Evolutionary conservation across 192 early-diverging fungal genomes (phyloP).

Genomic region (Chytriomyces confervae): DNA sequence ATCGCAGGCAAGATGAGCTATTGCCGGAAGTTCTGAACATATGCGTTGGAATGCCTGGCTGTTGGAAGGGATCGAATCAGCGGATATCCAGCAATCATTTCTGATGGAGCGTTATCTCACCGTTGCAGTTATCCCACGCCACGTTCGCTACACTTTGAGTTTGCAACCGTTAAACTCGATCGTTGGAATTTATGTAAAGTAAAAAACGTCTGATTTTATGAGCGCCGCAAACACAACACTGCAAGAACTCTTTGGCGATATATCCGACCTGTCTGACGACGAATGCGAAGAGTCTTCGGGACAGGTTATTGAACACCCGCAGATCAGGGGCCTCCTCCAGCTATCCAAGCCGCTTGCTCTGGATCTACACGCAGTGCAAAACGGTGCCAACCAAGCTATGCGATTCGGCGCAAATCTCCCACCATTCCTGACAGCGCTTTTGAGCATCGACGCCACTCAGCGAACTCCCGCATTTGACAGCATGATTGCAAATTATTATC

Average conservation of each 20-base stretch:
- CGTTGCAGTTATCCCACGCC: too few relatives aligned
- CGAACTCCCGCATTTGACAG: conserved; percentile 49
- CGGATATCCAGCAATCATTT: too few relatives aligned
- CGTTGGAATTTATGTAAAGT: too few relatives aligned
- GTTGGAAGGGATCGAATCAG: too few relatives aligned
- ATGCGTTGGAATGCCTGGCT: too few relatives aligned
- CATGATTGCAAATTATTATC: conserved; percentile 60
- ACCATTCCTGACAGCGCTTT: conserved; percentile 11
- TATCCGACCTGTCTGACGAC: background rate
- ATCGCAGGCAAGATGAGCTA: too few relatives aligned
- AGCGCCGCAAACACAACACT: too few relatives aligned
- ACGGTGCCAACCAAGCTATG: conserved; percentile 36
- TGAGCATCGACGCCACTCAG: background rate
- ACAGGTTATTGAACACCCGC: background rate
- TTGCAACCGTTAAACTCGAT: too few relatives aligned
- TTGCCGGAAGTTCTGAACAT: too few relatives aligned
- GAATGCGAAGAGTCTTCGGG: background rate
- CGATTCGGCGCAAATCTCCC: conserved; percentile 21
- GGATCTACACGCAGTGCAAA: background rate
- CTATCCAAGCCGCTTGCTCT: background rate
- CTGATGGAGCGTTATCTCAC: too few relatives aligned
- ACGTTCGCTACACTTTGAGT: too few relatives aligned
- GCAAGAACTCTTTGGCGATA: conserved; percentile 26
- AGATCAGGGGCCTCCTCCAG: conserved; percentile 11
- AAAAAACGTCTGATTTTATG: too few relatives aligned